Base-by-base conservation (phyloP, 1,284 basidiomycete genomes). In the Tremellales sp. region DNA sequence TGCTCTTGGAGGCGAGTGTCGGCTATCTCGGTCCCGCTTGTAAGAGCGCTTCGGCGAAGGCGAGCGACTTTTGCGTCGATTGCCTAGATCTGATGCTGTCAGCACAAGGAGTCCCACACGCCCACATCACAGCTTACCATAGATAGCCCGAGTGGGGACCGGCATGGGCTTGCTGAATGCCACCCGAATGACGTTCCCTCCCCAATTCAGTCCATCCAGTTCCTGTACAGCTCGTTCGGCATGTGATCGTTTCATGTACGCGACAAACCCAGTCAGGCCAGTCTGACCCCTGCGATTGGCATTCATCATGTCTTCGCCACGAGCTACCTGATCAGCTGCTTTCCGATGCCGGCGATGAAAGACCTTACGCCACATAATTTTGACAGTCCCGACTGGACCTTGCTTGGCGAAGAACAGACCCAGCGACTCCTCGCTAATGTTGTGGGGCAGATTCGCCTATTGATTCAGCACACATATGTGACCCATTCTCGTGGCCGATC, bases 131-230 rank as follows among this genome's bases (percentile, higher is more conserved):
- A 67, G 60, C 77, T 77, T 45, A 94, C 92, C 83, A 75, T 87
- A 96, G 58, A 86, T 76, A 1, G 92, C 80, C 64, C 84, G 84
- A 0, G 79, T 74, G 13, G 87, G 90, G 45, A 94, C 77, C 6
- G 89, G 85, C 15, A 97, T 88, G 2, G 89, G 86, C 71, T 97
- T 97, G 61, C 92, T 93, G 93, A 94, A 98, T 17, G 90, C 89
- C 13, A 93, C 86, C 23, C 87, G 81, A 17, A 98, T 75, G 22
- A 87, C 70, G 33, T 80, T 85, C 0, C 90, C 92, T 50, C 86
- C 87, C 92, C 92, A 97, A 43, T 91, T 87, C 52, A 84, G 84
- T 0, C 92, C 92, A 62, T 97, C 93, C 44, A 88, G 81, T 64
- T 93, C 85, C 21, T 84, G 82, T 17, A 94, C 77, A 2, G 92